Conservation (phyloP, 1,139 yeast species). For the Yueomyces sp. region DNA sequence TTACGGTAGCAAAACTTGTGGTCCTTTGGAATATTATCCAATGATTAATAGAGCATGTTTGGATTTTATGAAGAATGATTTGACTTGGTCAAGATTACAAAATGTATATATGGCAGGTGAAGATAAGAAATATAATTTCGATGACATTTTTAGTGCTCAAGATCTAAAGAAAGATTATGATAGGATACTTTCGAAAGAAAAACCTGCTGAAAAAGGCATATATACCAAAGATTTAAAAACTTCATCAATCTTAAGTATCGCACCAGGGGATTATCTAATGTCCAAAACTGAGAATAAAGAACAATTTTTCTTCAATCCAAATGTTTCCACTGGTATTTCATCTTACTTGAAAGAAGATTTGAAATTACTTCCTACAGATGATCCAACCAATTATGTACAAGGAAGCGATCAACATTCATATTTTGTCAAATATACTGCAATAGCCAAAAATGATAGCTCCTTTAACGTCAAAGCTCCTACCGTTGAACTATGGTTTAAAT, state of each 20-base stretch:
- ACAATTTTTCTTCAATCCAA: constrained; percentile 25
- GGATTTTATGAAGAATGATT: constrained; percentile 17
- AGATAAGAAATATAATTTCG: no score
- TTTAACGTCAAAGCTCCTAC: constrained; percentile 28
- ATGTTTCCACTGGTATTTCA: constrained; percentile 32
- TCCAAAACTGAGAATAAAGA: no score
- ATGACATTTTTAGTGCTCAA: no score
- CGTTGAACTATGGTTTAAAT: constrained; percentile 41
- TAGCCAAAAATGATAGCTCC: constrained; percentile 24
- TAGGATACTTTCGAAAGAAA: no score
- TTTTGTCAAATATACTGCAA: constrained; percentile 35
- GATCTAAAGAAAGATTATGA: no score
- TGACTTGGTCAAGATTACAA: constrained; percentile 18
- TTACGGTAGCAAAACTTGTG: no score
- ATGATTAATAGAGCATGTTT: constrained; percentile 15
- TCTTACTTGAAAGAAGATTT: constrained; percentile 22
- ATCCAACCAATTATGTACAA: not conserved
- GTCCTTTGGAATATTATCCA: constrained; percentile 7
- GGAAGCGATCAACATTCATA: constrained; percentile 9
- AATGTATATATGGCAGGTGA: not conserved
- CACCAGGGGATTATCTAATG: no score
- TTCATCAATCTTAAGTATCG: no score
- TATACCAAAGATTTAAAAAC: no score
- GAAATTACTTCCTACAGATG: constrained; percentile 14
- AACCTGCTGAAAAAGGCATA: no score